Conservation (phyloP, 2,329 filamentous ascomycete genomes). For the Cercospora brassicicola region DNA sequence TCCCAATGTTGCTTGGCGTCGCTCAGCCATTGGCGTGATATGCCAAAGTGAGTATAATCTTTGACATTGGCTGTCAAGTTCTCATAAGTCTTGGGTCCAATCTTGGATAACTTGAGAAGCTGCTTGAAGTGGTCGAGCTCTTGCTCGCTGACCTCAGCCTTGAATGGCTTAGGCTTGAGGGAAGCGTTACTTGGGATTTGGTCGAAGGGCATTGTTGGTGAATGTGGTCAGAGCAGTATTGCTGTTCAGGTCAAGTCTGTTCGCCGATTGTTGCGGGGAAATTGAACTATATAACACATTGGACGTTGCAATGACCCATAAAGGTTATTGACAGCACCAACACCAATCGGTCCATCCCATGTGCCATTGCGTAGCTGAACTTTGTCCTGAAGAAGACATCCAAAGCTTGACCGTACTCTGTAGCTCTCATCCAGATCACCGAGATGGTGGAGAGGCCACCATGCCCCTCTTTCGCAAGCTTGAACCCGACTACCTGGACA, state of each 20-base stretch:
- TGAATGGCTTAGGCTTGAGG: slow-evolving; percentile 45
- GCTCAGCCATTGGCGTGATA: slow-evolving; percentile 50
- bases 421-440: slow-evolving; percentile 3
- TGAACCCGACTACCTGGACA: background rate
- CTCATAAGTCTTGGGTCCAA: slow-evolving; percentile 53
- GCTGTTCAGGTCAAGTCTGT: background rate
- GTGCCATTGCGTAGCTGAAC: slow-evolving; percentile 3
- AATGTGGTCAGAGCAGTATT: background rate
- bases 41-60: slow-evolving; percentile 42
- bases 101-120: slow-evolving; percentile 49
- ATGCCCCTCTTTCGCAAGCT: background rate
- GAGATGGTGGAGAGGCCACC: background rate
- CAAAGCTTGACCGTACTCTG: background rate
- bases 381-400: background rate
- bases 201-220: slow-evolving; percentile 29
- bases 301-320: background rate
- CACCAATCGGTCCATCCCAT: background rate
- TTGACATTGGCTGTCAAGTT: slow-evolving; percentile 46
- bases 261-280: background rate
- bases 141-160: slow-evolving; percentile 44
- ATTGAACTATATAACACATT: background rate
- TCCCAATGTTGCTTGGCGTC: slow-evolving; percentile 46
- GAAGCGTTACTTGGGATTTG: slow-evolving; percentile 40
- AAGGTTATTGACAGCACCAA: background rate
- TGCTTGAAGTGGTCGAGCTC: slow-evolving; percentile 48